phyloP scores from a whole-genome alignment of 306 rosid genomes.

The Vachellia collinsii region DNA sequence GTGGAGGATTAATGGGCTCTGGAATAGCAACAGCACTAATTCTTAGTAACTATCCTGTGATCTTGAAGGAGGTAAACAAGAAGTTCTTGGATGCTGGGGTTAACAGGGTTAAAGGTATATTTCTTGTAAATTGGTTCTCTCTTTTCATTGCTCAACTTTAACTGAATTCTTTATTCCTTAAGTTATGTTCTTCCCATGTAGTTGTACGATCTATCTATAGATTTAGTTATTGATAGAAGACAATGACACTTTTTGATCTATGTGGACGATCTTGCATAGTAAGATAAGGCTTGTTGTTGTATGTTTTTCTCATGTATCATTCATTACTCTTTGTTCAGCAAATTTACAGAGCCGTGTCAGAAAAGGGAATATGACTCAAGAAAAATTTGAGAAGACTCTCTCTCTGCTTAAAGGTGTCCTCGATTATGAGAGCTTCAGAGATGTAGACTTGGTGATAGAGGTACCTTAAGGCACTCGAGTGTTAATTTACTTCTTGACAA shows the following conservation, averaged over 20 bases:
- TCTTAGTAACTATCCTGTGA: constrained; percentile 74
- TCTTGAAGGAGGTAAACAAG: constrained; percentile 87
- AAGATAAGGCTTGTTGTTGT: too few species aligned
- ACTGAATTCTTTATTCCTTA: constrained; percentile 6
- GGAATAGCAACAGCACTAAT: constrained; percentile 91
- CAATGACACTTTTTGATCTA: too few species aligned
- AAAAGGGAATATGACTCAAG: constrained; percentile 79
- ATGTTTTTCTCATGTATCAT: constrained; percentile 11
- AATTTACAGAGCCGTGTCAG: constrained; percentile 84
- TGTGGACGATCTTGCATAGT: too few species aligned
- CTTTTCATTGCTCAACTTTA: constrained; percentile 20
- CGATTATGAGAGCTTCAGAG: constrained; percentile 77
- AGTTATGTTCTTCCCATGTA: constrained; percentile 20
- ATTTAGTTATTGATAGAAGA: too few species aligned
- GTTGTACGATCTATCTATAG: too few species aligned
- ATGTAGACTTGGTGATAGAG: constrained; percentile 98
- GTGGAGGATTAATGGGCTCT: constrained; percentile 99
- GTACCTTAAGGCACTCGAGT: constrained; percentile 44
- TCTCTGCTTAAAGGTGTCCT: constrained; percentile 81
- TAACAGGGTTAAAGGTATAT: constrained; percentile 70
- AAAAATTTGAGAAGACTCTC: constrained; percentile 68
- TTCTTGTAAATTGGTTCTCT: constrained; percentile 31
- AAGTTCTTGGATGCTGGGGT: constrained; percentile 90
- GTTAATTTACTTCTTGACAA: not conserved
- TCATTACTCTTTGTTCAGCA: constrained; percentile 56